phyloP scores from a whole-genome alignment of 2,329 filamentous ascomycete species.

The Colletotrichum tropicicola region DNA sequence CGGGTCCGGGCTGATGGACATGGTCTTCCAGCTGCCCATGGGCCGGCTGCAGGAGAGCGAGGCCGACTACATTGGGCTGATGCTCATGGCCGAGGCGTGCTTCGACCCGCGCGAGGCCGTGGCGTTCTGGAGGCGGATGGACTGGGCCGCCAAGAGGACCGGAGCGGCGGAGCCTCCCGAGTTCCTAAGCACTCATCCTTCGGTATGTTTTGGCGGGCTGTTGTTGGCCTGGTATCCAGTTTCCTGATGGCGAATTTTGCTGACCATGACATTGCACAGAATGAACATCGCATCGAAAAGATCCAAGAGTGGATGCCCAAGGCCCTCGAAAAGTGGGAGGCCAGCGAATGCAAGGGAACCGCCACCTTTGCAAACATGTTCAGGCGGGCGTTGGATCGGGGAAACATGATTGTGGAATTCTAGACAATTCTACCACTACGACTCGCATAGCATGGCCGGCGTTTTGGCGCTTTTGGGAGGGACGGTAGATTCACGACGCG shows the following conservation, averaged over 20 bases:
- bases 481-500: background rate
- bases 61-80: constrained; percentile 81
- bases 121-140: constrained; percentile 74
- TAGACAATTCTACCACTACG: constrained; percentile 27
- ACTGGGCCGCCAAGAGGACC: constrained; percentile 49
- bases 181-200: constrained; percentile 81
- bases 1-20: constrained; percentile 61
- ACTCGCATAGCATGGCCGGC: background rate
- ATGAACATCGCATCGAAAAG: constrained; percentile 70
- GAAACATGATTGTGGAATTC: constrained; percentile 38
- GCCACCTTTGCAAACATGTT: constrained; percentile 63
- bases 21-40: constrained; percentile 75
- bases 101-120: constrained; percentile 76
- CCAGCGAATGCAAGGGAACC: constrained; percentile 64
- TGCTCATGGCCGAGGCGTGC: constrained; percentile 86
- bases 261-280: constrained; percentile 45
- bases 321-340: constrained; percentile 61
- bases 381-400: constrained; percentile 53
- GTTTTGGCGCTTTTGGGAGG: background rate
- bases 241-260: background rate
- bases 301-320: constrained; percentile 71
- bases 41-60: constrained; percentile 78
- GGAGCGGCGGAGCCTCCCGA: constrained; percentile 66
- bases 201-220: constrained; percentile 63
- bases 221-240: too few relatives aligned